Base-by-base conservation (phyloP, 305 asterid species). In the Striga hermonthica region DNA sequence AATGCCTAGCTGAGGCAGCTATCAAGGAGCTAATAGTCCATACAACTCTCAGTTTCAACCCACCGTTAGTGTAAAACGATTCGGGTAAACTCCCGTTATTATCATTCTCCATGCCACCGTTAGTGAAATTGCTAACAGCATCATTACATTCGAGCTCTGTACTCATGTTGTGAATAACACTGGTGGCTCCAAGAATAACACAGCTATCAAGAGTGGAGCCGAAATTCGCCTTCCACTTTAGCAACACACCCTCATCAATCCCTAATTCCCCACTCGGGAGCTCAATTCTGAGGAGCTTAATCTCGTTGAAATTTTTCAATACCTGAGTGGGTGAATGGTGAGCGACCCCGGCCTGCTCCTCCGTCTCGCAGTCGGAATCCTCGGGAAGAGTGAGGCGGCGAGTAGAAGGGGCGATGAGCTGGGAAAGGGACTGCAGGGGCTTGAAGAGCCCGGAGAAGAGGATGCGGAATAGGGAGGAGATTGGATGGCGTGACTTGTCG, bases 1-100 rank as follows among this genome's bases (percentile, higher is more conserved):
- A 86, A 74, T 86, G 94, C 74, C 94, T 79, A 0, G 94, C 94
- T 3, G 94, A 84, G 40, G 94, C 94, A 1, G 94, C 90, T 4
- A 86, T 82, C 52, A 86, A 75, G 56, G 94, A 83, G 69, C 90
- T 86, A 47, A 86, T 86, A 28, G 94, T 86, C 94, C 94, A 86
- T 14, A 86, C 94, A 35, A 86, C 94, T 1, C 94, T 81, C 78
- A 86, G 55, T 31, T 86, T 86, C 78, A 86, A 74, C 4, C 88
- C 90, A 9, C 94, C 94, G 3, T 83, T 86, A 0, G 86, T 86
- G 72, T 86, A 82, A 76, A 83, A 86, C 4, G 94, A 83, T 70
- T 83, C 90, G 0, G 94, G 94, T 58, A 86, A 83, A 63, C 86
- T 80, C 56, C 86, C 88, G 39, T 74, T 77, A 69, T 86, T 88